Percentiles rank a stretch among this genome's conserved stretches.
Evolutionary conservation across 2,329 filamentous ascomycete genomes (phyloP).

Genomic region (Lasiodiplodia sp.): DNA sequence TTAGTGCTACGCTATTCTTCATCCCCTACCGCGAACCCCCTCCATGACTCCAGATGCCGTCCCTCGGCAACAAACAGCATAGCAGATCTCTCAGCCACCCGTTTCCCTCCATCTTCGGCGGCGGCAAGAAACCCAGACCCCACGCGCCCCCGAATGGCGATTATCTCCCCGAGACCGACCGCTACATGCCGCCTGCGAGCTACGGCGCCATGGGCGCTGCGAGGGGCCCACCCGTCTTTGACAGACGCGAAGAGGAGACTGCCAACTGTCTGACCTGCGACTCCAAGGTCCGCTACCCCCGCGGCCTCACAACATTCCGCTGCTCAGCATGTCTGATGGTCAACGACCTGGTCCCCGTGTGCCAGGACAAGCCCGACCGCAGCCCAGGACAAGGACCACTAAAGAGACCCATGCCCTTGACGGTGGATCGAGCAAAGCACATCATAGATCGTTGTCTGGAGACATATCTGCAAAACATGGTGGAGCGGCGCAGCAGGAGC

Average conservation of each 20-base stretch:
- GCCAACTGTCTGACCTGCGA: constrained; percentile 88
- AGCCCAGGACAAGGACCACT: constrained; percentile 20
- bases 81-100: constrained; percentile 79
- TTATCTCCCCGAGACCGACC: constrained; percentile 10
- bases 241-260: constrained; percentile 59
- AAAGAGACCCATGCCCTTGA: constrained; percentile 54
- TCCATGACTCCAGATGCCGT: constrained; percentile 31
- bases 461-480: constrained; percentile 51
- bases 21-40: constrained; percentile 21
- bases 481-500: constrained; percentile 18
- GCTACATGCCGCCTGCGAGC: not conserved
- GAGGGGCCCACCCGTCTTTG: constrained; percentile 43
- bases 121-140: constrained; percentile 48
- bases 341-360: constrained; percentile 73
- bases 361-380: constrained; percentile 25
- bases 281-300: constrained; percentile 80
- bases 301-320: constrained; percentile 74
- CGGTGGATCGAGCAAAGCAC: constrained; percentile 64
- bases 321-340: constrained; percentile 86
- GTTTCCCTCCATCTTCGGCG: constrained; percentile 75
- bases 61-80: constrained; percentile 29
- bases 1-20: constrained; percentile 29
- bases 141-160: constrained; percentile 48
- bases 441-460: constrained; percentile 65
- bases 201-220: constrained; percentile 8